phyloP scores from a whole-genome alignment of 2,329 filamentous ascomycete genomes.

The Diaporthe capsici region DNA sequence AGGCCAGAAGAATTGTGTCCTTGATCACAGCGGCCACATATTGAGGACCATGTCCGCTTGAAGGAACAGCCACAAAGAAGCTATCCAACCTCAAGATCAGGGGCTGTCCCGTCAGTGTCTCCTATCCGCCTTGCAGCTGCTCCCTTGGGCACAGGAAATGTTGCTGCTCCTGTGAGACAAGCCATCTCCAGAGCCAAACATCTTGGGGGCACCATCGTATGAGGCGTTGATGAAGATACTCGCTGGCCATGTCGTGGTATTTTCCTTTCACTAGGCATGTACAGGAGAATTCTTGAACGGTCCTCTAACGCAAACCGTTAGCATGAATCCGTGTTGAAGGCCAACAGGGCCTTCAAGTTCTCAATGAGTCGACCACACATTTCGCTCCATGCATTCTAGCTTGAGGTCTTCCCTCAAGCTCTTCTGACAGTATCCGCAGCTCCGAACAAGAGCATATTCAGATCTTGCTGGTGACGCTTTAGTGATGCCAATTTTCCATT shows the following conservation, averaged over 20 bases:
- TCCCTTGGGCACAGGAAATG: no score
- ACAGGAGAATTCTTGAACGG: no score
- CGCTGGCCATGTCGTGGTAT: not conserved
- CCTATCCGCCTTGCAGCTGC: not conserved
- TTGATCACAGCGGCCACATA: no score
- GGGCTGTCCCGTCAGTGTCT: not conserved
- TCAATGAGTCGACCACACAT: no score
- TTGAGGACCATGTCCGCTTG: not conserved
- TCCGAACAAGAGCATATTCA: no score
- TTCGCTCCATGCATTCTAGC: not conserved
- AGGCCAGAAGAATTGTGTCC: not conserved
- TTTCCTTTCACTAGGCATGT: not conserved
- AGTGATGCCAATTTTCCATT: not conserved
- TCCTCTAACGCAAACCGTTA: no score
- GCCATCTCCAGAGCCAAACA: not conserved
- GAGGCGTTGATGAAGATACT: not conserved
- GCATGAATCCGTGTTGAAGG: no score
- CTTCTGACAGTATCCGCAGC: not conserved
- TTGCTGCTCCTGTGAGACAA: not conserved
- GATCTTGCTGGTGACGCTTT: not conserved
- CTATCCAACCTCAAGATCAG: not conserved
- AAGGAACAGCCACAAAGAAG: not conserved
- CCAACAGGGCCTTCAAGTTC: no score
- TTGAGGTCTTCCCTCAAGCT: not conserved
- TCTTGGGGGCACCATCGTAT: not conserved